Conservation (phyloP, 1,139 yeast species). For the Pichia sp. region DNA sequence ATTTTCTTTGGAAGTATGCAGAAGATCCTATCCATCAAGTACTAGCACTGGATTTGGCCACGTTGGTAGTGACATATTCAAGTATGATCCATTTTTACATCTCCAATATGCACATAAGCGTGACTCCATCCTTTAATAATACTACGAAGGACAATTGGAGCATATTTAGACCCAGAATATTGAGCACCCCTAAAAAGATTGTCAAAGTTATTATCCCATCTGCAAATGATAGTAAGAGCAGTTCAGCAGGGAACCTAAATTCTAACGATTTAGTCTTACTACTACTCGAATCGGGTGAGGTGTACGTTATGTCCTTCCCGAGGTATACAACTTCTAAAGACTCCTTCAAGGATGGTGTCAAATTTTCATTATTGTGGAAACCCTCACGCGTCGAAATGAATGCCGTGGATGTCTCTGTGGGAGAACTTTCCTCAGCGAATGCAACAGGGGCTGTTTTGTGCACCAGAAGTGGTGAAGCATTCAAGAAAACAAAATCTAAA, state of each 20-base stretch:
- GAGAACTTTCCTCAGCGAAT: conserved; percentile 1
- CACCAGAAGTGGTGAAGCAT: conserved; percentile 13
- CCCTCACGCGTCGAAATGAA: conserved; percentile 15
- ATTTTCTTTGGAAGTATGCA: conserved; percentile 30
- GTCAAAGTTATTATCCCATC: conserved; percentile 8
- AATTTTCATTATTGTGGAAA: conserved; percentile 13
- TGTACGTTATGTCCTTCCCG: conserved; percentile 10
- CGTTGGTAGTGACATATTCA: conserved; percentile 58
- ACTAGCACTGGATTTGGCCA: conserved; percentile 62
- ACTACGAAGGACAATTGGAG: conserved; percentile 40
- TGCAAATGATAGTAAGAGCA: conserved; percentile 20
- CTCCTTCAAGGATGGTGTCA: conserved; percentile 4
- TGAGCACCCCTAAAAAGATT: conserved; percentile 12
- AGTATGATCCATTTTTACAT: conserved; percentile 56
- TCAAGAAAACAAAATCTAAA: conserved; percentile 10
- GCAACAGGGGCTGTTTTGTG: conserved; percentile 10
- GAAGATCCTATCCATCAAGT: conserved; percentile 44
- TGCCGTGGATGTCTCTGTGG: conserved; percentile 12
- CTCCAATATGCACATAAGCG: conserved; percentile 50
- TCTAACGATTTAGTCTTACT: conserved; percentile 9
- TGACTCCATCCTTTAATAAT: conserved; percentile 32
- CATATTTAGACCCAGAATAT: conserved; percentile 40
- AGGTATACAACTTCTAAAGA: conserved; percentile 11
- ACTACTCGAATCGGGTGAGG: conserved; percentile 12
- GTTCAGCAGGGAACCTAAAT: conserved; percentile 18